A percentile compares a stretch with the other conserved stretches of the same genome.
Evolutionary conservation across 495 filamentous ascomycete species (phyloP).

Genomic region (Penicillium tannophilum): DNA sequence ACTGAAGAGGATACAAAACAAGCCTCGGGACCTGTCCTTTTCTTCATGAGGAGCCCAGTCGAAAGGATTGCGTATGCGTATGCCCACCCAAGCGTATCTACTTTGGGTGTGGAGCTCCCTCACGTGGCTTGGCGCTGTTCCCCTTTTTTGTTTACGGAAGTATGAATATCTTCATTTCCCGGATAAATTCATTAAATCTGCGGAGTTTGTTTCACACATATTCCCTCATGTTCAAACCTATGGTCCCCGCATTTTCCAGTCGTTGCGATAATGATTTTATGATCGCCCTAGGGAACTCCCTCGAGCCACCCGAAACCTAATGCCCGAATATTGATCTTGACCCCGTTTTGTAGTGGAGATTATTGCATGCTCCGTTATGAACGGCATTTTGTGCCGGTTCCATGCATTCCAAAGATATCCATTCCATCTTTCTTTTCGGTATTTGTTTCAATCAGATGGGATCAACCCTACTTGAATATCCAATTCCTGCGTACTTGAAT

Average conservation of each 20-base stretch:
- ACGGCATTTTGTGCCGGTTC: neutral
- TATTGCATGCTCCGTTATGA: neutral
- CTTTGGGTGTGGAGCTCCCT: constrained; percentile 19
- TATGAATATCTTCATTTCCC: neutral
- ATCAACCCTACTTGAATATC: neutral
- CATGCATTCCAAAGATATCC: neutral
- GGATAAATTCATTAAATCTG: neutral
- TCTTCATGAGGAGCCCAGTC: neutral
- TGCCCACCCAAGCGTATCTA: constrained; percentile 9
- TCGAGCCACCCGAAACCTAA: neutral
- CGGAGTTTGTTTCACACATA: neutral
- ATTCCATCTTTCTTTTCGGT: neutral
- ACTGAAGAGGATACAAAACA: neutral
- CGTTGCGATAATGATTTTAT: neutral
- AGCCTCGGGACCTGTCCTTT: neutral
- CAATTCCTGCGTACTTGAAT: neutral
- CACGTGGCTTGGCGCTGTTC: constrained; percentile 19
- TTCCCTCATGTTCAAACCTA: neutral
- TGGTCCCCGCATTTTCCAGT: neutral
- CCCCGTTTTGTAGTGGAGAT: neutral
- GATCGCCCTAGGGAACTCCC: neutral
- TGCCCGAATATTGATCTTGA: neutral
- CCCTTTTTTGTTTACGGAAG: neutral
- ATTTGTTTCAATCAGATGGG: neutral
- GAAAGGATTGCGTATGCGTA: constrained; percentile 24